Conservation (phyloP, 202 grass and related monocot species). For the Cymbopogon flexuosus region DNA sequence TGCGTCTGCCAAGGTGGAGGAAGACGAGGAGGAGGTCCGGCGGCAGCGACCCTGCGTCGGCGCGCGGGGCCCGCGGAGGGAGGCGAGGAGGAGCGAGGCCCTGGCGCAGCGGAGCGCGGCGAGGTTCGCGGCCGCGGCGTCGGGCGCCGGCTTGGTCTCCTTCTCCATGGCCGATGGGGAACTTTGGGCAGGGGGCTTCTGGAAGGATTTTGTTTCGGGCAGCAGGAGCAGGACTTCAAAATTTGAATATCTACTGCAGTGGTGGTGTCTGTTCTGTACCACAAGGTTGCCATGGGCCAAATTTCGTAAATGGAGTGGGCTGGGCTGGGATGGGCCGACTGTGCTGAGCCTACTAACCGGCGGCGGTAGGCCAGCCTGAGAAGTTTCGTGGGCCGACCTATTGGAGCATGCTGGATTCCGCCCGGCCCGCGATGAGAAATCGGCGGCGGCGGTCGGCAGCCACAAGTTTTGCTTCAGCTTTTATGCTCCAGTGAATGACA, state of each 20-base stretch:
- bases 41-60: background rate
- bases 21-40: background rate
- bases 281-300: too few species aligned
- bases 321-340: background rate
- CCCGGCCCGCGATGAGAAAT: background rate
- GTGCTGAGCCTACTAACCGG: background rate
- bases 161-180: slow-evolving; percentile 29
- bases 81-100: slow-evolving; percentile 40
- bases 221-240: too few species aligned
- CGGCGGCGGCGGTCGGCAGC: background rate
- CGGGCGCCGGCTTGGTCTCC: slow-evolving; percentile 22
- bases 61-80: slow-evolving; percentile 29
- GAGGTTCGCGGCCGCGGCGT: background rate
- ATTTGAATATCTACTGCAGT: too few species aligned
- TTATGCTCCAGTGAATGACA: background rate
- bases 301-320: too few species aligned
- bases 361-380: background rate
- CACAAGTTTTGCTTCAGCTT: background rate
- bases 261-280: too few species aligned
- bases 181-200: background rate
- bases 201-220: background rate
- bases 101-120: slow-evolving; percentile 35
- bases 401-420: background rate
- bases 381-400: background rate
- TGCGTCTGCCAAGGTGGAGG: background rate